A percentile compares a stretch with the other conserved stretches of the same genome.
These are phyloP conservation scores for Ogataea paradorogensis DNA, from an alignment of 805 yeast species.

Conservation along the genomic window DNA sequence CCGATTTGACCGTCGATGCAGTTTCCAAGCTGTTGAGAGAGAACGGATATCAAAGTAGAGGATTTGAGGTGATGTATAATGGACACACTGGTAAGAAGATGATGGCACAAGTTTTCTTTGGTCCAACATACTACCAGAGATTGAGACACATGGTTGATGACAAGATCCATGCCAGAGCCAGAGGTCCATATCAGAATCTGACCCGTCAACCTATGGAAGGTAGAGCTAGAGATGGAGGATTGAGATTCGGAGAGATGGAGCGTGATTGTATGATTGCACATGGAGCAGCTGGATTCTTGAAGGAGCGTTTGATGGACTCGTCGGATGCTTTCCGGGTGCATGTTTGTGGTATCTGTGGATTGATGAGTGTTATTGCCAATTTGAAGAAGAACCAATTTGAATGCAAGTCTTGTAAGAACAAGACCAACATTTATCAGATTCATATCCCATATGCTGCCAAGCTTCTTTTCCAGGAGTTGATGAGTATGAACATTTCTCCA, in stretches of 20 bases:
- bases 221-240: constrained; percentile 98
- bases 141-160: constrained; percentile 99
- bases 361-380: constrained; percentile 97
- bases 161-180: constrained; percentile 97
- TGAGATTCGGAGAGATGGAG: constrained; percentile 99
- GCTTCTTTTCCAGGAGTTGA: constrained; percentile 94
- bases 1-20: constrained; percentile 97
- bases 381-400: constrained; percentile 96
- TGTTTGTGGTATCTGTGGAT: constrained; percentile 97
- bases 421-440: constrained; percentile 95
- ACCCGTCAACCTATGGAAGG: constrained; percentile 99
- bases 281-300: constrained; percentile 97
- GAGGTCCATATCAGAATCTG: constrained; percentile 97
- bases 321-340: constrained; percentile 98
- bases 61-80: constrained; percentile 97
- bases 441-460: constrained; percentile 99
- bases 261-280: constrained; percentile 99
- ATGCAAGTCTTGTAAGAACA: constrained; percentile 97
- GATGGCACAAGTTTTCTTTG: constrained; percentile 98
- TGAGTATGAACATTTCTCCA: constrained; percentile 99
- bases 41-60: constrained; percentile 97
- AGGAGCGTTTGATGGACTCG: constrained; percentile 98
- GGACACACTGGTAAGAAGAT: constrained; percentile 98
- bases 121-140: constrained; percentile 99
- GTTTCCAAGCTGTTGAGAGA: constrained; percentile 88